Evolutionary conservation across 768 basidiomycete species (phyloP), one percentile per base, ranked within the genome.

Genomic region (Podaxis sp.): DNA sequence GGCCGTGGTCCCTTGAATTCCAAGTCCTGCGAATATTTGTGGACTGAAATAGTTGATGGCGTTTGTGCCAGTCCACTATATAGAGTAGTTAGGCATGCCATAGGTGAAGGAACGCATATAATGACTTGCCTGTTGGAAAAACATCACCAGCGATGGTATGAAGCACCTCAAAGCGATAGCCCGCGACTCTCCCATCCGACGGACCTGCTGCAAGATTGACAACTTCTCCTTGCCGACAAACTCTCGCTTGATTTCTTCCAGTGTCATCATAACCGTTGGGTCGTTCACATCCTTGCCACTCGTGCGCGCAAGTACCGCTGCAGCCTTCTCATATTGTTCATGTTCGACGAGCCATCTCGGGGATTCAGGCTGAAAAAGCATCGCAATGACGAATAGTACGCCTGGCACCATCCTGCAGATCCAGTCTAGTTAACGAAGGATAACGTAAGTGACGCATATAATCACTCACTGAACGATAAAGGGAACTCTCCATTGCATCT

Each of bases 11-110:
- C 80, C 78, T 0, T 72, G 74, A 24, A 84, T 77, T 2, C 84
- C 84, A 15, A 85, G 72, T 40, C 71, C 70, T 2, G 76, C 76
- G 64, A 85, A 85, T 63, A 85, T 81, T 43, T 77, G 67, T 0
- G 84, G 84, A 64, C 79, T 79, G 63, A 78, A 85, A 65, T 85
- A 85, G 66, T 83, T 83, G 66, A 85, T 81, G 2, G 82, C 77
- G 64, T 85, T 84, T 12, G 81, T 81, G 13, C 84, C 84, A 0
- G 80, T 83, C 77, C 81, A 82, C 68, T 84, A 41, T 24, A 43
- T 55, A 22, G 8, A 22, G 2, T 27, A 33, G 25, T 62, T 24
- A 41, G 59, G 17, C 9, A 17, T 4, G 3, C 15, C 3, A 27
- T 2, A 25, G 12, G 27, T 33, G 19, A 33, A 12, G 3, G 17